Evolutionary conservation across 768 basidiomycete genomes (phyloP).

Genomic region (Pholiota conissans): DNA sequence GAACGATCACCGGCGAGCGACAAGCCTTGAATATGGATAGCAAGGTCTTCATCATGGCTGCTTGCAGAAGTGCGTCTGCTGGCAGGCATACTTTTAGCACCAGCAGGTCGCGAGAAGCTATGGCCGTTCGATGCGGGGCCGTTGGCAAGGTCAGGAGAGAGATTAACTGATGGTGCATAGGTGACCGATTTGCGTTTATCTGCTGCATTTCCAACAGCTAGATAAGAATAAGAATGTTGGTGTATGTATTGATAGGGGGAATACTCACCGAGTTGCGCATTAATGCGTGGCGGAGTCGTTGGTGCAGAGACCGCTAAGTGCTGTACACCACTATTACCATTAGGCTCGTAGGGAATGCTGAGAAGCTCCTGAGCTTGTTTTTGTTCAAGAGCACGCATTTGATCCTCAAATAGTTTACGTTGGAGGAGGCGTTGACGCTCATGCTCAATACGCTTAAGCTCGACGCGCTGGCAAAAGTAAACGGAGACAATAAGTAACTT

Average conservation of each 20-base stretch:
- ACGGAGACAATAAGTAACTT: slow-evolving; percentile 8
- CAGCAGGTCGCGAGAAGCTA: slow-evolving; percentile 61
- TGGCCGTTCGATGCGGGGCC: slow-evolving; percentile 47
- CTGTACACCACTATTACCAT: slow-evolving; percentile 52
- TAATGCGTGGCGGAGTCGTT: slow-evolving; percentile 83
- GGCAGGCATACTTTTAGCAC: slow-evolving; percentile 91
- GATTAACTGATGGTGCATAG: slow-evolving; percentile 76
- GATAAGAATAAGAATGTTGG: slow-evolving; percentile 50
- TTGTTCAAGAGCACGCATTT: slow-evolving; percentile 92
- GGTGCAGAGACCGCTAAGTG: slow-evolving; percentile 88
- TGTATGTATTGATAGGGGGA: slow-evolving; percentile 38
- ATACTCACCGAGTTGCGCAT: slow-evolving; percentile 66
- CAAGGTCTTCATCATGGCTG: slow-evolving; percentile 81
- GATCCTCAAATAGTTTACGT: slow-evolving; percentile 91
- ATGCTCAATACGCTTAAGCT: slow-evolving; percentile 88
- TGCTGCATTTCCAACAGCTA: slow-evolving; percentile 63
- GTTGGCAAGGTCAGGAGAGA: slow-evolving; percentile 65
- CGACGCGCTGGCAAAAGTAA: slow-evolving; percentile 63
- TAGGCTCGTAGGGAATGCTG: slow-evolving; percentile 66
- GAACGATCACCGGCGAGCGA: slow-evolving; percentile 67
- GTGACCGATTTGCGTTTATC: slow-evolving; percentile 89
- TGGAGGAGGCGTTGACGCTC: slow-evolving; percentile 87
- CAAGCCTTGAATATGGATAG: slow-evolving; percentile 71
- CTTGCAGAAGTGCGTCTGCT: slow-evolving; percentile 89
- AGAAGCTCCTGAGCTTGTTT: slow-evolving; percentile 88